phyloP scores from a whole-genome alignment of 805 yeast genomes.

The Diddensiella santjacobensis region DNA sequence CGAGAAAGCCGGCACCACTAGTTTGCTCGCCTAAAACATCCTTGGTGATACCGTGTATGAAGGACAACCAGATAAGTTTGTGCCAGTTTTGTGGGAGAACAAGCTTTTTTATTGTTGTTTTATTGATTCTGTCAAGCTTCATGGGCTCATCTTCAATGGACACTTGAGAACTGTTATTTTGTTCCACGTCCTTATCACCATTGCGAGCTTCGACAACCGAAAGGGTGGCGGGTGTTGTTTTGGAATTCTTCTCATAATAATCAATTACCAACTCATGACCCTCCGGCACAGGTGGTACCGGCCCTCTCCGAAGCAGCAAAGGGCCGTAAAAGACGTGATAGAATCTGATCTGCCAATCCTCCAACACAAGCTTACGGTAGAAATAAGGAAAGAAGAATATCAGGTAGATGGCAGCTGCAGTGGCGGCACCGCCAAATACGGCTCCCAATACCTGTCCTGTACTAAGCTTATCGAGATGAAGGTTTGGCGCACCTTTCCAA shows the following conservation, averaged over 20 bases:
- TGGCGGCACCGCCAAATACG: constrained; percentile 62
- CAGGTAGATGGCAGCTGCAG: constrained; percentile 49
- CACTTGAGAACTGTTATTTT: constrained; percentile 5
- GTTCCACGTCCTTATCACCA: constrained; percentile 13
- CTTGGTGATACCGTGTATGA: constrained; percentile 58
- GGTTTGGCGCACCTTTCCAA: constrained; percentile 75
- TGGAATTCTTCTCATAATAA: constrained; percentile 43
- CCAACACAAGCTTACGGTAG: constrained; percentile 53
- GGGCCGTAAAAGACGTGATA: constrained; percentile 60
- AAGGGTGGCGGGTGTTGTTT: constrained; percentile 6
- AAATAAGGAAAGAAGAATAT: constrained; percentile 58
- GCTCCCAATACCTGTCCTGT: constrained; percentile 53
- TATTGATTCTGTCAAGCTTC: constrained; percentile 12
- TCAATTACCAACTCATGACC: constrained; percentile 52
- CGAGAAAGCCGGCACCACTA: constrained; percentile 7
- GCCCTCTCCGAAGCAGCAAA: constrained; percentile 51
- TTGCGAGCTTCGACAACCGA: not conserved
- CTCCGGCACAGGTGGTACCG: constrained; percentile 64
- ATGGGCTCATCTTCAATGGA: constrained; percentile 13
- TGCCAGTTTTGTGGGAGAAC: constrained; percentile 55
- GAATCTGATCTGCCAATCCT: constrained; percentile 64
- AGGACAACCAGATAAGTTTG: constrained; percentile 43
- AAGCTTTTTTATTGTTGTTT: constrained; percentile 16
- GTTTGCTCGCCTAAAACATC: constrained; percentile 49
- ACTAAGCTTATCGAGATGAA: constrained; percentile 52